Conservation (phyloP, 1,284 basidiomycete genomes). For the Sphaerobolus stellatus region DNA sequence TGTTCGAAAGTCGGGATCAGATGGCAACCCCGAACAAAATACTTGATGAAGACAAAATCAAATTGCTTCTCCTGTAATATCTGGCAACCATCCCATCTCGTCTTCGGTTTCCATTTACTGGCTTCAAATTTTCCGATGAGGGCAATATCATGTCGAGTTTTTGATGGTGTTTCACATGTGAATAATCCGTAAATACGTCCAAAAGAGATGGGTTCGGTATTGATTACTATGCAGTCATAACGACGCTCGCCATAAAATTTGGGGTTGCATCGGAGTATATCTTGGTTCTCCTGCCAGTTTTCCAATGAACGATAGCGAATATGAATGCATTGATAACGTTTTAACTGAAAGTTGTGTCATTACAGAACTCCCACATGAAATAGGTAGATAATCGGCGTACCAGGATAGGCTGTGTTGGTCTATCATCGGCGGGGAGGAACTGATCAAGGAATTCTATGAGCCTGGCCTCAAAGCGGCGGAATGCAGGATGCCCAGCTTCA, state of each 20-base stretch:
- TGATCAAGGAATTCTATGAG: not conserved
- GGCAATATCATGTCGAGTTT: conserved; percentile 18
- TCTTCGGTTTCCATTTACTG: conserved; percentile 25
- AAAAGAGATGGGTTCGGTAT: conserved; percentile 3
- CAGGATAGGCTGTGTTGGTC: not conserved
- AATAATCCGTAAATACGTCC: not conserved
- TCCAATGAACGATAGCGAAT: conserved; percentile 19
- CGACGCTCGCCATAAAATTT: conserved; percentile 19
- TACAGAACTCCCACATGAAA: not conserved
- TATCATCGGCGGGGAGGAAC: not conserved
- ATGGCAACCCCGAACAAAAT: conserved; percentile 18
- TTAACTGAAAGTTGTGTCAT: not conserved
- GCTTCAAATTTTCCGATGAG: conserved; percentile 19
- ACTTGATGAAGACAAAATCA: conserved; percentile 18
- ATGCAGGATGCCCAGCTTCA: not conserved
- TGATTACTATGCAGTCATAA: conserved; percentile 25
- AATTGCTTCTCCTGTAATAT: conserved; percentile 13
- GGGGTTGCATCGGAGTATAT: conserved; percentile 27
- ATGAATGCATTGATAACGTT: not conserved
- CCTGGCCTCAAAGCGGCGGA: not conserved
- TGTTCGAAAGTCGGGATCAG: conserved; percentile 17
- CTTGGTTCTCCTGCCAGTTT: conserved; percentile 23
- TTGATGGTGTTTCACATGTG: not conserved
- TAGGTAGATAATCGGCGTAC: not conserved
- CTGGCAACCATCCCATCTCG: conserved; percentile 24